These are phyloP conservation scores for Heterobasidion irregulare DNA, from an alignment of 1,284 basidiomycete genomes.

Conservation along the genomic window DNA sequence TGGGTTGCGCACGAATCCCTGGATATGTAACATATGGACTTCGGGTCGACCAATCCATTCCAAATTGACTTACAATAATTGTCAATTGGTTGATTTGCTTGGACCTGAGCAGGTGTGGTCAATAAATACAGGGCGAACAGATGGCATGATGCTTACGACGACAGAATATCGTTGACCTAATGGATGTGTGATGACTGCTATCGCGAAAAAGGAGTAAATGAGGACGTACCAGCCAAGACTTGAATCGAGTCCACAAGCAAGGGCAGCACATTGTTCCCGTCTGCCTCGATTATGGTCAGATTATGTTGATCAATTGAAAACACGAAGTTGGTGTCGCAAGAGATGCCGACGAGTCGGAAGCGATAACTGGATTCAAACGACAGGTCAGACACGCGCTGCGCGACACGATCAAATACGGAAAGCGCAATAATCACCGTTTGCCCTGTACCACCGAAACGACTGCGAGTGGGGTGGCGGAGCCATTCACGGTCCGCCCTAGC, in stretches of 20 bases:
- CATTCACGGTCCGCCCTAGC: conserved; percentile 27
- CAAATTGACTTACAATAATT: conserved; percentile 31
- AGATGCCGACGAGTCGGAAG: conserved; percentile 25
- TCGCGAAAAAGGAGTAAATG: neutral
- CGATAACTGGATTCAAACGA: conserved; percentile 21
- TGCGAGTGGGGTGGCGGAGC: conserved; percentile 22
- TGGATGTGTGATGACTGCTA: neutral
- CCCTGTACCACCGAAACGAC: conserved; percentile 24
- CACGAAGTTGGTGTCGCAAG: conserved; percentile 25
- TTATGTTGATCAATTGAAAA: conserved; percentile 34
- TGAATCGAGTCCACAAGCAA: conserved; percentile 29
- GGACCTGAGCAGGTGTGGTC: conserved; percentile 15
- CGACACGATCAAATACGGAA: neutral
- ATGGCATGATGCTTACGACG: conserved; percentile 18
- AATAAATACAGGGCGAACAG: neutral
- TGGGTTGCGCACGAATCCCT: conserved; percentile 16
- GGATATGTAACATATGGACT: neutral
- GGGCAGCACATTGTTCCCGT: conserved; percentile 33
- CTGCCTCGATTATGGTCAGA: conserved; percentile 40
- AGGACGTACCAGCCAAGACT: conserved; percentile 21
- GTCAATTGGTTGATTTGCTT: conserved; percentile 19
- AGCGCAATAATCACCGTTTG: conserved; percentile 18
- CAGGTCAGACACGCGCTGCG: neutral
- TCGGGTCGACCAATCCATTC: neutral
- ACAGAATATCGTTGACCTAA: conserved; percentile 32